These are phyloP conservation scores for Nicotiana tomentosiformis DNA, from an alignment of 257 asterid species.

Conservation along the genomic window DNA sequence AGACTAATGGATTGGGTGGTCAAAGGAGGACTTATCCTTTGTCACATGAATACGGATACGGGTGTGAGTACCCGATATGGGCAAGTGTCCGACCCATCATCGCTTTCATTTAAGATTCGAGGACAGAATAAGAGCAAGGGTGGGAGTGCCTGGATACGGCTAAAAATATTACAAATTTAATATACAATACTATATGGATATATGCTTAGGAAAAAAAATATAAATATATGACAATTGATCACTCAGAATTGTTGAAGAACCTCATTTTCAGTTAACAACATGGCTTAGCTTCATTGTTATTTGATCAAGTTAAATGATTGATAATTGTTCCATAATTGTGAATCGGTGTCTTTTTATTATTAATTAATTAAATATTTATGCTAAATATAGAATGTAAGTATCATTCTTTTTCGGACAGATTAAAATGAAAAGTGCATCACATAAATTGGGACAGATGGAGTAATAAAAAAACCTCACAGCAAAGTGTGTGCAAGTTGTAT, in stretches of 20 bases:
- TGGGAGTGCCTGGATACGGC: background rate
- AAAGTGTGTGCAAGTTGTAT: background rate
- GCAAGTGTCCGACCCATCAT: background rate
- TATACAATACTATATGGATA: too few relatives aligned
- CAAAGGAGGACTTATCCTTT: background rate
- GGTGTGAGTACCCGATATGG: background rate
- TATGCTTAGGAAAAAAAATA: too few relatives aligned
- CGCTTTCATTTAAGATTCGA: background rate
- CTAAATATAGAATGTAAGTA: too few relatives aligned
- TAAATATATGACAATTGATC: background rate
- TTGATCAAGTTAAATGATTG: background rate
- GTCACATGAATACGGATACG: background rate
- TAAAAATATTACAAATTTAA: background rate
- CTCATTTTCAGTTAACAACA: background rate
- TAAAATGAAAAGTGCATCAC: too few relatives aligned
- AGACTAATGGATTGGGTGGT: background rate
- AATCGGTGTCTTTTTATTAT: background rate
- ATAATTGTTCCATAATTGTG: background rate
- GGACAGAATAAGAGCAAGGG: background rate
- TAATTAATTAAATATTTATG: background rate
- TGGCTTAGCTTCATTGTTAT: background rate
- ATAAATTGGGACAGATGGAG: too few relatives aligned
- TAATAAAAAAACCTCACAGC: too few relatives aligned
- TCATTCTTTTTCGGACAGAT: too few relatives aligned
- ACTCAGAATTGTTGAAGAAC: background rate